Evolutionary conservation across 345 rosid genomes (phyloP).

Genomic region (Gossypium arboreum): DNA sequence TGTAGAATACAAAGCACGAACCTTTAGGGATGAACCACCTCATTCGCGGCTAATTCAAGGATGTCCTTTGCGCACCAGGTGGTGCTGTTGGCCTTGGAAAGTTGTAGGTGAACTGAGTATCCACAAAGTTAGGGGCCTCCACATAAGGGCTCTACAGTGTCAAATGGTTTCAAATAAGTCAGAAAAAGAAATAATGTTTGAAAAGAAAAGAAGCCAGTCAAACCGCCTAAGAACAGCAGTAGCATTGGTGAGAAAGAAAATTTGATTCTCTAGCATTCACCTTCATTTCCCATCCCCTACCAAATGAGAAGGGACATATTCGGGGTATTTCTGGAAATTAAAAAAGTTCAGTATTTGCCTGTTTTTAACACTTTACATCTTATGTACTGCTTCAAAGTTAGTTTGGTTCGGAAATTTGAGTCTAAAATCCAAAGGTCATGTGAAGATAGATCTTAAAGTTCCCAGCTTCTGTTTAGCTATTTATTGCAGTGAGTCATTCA

Average conservation of each 20-base stretch:
- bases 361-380: background rate
- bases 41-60: slow-evolving; percentile 36
- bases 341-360: background rate
- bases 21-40: slow-evolving; percentile 1
- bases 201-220: background rate
- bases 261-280: background rate
- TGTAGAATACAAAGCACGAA: slow-evolving; percentile 16
- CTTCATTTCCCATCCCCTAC: background rate
- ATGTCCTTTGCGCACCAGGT: slow-evolving; percentile 65
- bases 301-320: background rate
- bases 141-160: slow-evolving; percentile 61
- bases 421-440: background rate
- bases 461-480: background rate
- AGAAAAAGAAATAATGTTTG: background rate
- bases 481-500: background rate
- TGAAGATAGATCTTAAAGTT: background rate
- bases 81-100: slow-evolving; percentile 74
- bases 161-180: slow-evolving; percentile 18
- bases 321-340: background rate
- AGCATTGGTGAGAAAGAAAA: background rate
- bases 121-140: slow-evolving; percentile 56
- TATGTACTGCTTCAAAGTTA: background rate
- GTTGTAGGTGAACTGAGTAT: slow-evolving; percentile 28
- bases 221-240: background rate
- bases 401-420: background rate